A percentile compares a stretch with the other conserved stretches of the same genome.
phyloP scores from a whole-genome alignment of 139 green algal species.

The Auxenochlorella pyrenoidosa region DNA sequence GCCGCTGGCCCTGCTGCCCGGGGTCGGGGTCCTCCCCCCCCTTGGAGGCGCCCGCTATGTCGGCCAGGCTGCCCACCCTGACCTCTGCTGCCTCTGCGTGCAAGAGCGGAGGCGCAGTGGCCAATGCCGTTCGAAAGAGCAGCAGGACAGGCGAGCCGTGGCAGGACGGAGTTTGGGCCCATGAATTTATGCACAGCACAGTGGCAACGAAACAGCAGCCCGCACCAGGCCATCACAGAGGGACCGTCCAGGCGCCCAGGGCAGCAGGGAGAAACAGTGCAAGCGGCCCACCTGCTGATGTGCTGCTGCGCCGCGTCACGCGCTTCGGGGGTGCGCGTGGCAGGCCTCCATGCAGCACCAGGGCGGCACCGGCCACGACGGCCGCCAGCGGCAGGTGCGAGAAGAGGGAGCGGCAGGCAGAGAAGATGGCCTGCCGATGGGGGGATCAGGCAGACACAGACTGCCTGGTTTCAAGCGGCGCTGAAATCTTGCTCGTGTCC shows the following conservation, averaged over 20 bases:
- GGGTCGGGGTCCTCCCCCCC: constrained; percentile 82
- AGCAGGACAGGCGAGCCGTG: neutral
- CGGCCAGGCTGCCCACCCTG: constrained; percentile 67
- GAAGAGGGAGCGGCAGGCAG: constrained; percentile 73
- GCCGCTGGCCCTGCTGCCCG: constrained; percentile 38
- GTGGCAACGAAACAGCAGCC: neutral
- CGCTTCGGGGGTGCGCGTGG: constrained; percentile 23
- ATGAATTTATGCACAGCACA: neutral
- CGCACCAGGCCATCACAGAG: too few species aligned
- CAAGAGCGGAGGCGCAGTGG: too few species aligned
- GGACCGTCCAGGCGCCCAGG: neutral
- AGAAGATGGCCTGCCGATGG: constrained; percentile 48
- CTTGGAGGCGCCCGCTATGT: constrained; percentile 77
- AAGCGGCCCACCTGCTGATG: neutral
- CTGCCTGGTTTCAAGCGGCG: too few species aligned
- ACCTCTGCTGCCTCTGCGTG: neutral
- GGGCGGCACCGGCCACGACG: constrained; percentile 65
- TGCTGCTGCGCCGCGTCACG: neutral
- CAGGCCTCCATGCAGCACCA: constrained; percentile 90
- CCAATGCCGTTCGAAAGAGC: neutral
- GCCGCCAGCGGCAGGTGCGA: constrained; percentile 80
- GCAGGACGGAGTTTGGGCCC: neutral
- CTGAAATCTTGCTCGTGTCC: too few species aligned
- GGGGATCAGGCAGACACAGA: neutral
- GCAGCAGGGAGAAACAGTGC: neutral